Base-by-base conservation (phyloP, 306 rosid genomes). In the Pyrus communis region DNA sequence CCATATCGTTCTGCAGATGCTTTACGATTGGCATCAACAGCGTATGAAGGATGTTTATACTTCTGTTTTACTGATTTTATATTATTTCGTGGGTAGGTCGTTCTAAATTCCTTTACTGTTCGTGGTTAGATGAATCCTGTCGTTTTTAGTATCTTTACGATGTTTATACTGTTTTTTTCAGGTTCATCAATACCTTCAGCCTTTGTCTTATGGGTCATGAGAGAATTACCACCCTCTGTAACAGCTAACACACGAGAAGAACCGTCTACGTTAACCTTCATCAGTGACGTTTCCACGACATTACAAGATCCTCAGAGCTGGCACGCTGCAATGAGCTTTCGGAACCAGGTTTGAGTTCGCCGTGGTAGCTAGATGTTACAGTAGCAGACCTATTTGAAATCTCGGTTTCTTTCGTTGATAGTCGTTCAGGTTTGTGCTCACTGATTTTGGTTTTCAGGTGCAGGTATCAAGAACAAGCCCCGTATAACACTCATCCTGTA, bases 161-260 rank as follows among this genome's bases (percentile, higher is more conserved):
- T 70, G 77, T 60, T 43, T 69, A 23, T 30, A 19, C 60, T 69
- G 83, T 76, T 71, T 64, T 84, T 84, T 22, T 79, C 87, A 95
- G 98, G 98, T 84, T 85, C 93, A 73, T 87, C 95, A 59, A 82
- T 90, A 78, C 97, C 98, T 18, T 95, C 96, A 63, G 93, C 91
- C 28, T 80, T 85, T 74, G 76, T 95, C 42, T 73, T 95, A 79
- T 95, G 97, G 97, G 87, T 86, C 80, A 88, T 87, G 96, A 87
- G 96, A 85, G 98, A 95, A 81, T 77, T 88, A 79, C 97, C 97
- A 11, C 89, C 87, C 13, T 57, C 76, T 12, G 80, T 85, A 82
- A 72, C 87, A 69, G 69, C 77, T 85, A 78, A 77, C 67, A 30
- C 70, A 67, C 82, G 40, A 40, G 92, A 90, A 86, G 97, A 85